Conservation (phyloP, 2,329 filamentous ascomycete genomes). For the Ophiocordyceps robertsii region DNA sequence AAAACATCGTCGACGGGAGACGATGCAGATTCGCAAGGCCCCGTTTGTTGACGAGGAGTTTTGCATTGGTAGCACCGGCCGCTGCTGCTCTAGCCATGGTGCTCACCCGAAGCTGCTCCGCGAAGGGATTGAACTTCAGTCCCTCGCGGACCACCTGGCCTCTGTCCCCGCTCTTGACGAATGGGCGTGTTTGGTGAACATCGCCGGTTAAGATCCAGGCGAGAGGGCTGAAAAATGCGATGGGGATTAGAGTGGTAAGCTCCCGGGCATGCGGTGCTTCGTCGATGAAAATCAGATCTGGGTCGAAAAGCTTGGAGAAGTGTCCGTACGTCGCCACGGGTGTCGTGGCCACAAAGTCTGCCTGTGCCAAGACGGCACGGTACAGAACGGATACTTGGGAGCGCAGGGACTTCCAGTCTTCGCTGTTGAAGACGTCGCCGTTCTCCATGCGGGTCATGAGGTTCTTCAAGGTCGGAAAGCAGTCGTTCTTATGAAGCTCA, state of each 20-base stretch:
- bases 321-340: constrained; percentile 26
- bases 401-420: constrained; percentile 16
- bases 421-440: constrained; percentile 11
- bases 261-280: constrained; percentile 41
- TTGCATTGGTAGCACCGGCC: constrained; percentile 16
- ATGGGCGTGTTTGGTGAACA: constrained; percentile 29
- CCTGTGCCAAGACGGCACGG: constrained; percentile 18
- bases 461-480: constrained; percentile 20
- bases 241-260: constrained; percentile 28
- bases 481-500: constrained; percentile 14
- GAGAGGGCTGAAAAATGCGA: constrained; percentile 27
- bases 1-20: constrained; percentile 28
- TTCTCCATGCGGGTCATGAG: constrained; percentile 20
- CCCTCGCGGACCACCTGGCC: constrained; percentile 6
- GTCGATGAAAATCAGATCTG: constrained; percentile 76
- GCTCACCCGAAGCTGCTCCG: constrained; percentile 18
- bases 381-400: constrained; percentile 22
- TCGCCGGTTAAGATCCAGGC: constrained; percentile 33
- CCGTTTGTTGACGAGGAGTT: constrained; percentile 23
- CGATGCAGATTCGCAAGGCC: constrained; percentile 23
- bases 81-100: constrained; percentile 24
- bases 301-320: constrained; percentile 47
- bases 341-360: constrained; percentile 32
- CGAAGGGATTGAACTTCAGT: constrained; percentile 16
- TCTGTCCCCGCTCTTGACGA: constrained; percentile 16